A percentile compares a stretch with the other conserved stretches of the same genome.
Evolutionary conservation across 1,284 basidiomycete genomes (phyloP).

Genomic region (Pholiota adiposa): DNA sequence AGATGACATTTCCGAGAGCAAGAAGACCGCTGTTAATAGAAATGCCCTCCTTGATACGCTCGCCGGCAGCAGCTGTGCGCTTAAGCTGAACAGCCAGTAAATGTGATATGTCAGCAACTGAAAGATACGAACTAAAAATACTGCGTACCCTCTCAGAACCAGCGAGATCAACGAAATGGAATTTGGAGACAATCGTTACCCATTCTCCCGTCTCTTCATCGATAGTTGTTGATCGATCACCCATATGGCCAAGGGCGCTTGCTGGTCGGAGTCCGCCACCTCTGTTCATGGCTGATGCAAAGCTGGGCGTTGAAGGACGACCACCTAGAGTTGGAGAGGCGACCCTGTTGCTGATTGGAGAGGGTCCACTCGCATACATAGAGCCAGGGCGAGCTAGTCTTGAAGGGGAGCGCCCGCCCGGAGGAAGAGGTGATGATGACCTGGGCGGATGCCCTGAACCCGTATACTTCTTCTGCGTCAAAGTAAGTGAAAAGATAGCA

Average conservation of each 20-base stretch:
- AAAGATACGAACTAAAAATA: not conserved
- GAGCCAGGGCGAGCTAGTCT: slow-evolving; percentile 79
- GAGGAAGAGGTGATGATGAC: slow-evolving; percentile 75
- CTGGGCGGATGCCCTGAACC: slow-evolving; percentile 70
- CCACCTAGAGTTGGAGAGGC: slow-evolving; percentile 71
- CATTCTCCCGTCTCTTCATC: slow-evolving; percentile 79
- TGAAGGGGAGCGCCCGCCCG: slow-evolving; percentile 74
- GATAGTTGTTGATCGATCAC: slow-evolving; percentile 42
- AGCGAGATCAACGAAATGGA: slow-evolving; percentile 98
- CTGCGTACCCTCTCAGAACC: slow-evolving; percentile 88
- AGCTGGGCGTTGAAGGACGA: slow-evolving; percentile 77
- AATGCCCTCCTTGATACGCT: slow-evolving; percentile 96
- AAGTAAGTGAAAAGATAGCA: slow-evolving; percentile 96
- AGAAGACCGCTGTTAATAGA: slow-evolving; percentile 97
- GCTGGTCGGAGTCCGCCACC: slow-evolving; percentile 71
- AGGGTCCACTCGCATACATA: slow-evolving; percentile 50
- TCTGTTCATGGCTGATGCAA: slow-evolving; percentile 70
- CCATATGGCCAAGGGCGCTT: slow-evolving; percentile 70
- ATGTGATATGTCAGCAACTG: slow-evolving; percentile 19
- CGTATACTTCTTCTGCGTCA: slow-evolving; percentile 84
- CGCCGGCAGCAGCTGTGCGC: slow-evolving; percentile 90
- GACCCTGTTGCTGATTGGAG: slow-evolving; percentile 52
- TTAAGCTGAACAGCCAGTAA: slow-evolving; percentile 63
- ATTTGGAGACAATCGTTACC: slow-evolving; percentile 92
- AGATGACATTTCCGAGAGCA: slow-evolving; percentile 98